phyloP scores from a whole-genome alignment of 768 basidiomycete species.

The Xerocomellus chrysenteron region DNA sequence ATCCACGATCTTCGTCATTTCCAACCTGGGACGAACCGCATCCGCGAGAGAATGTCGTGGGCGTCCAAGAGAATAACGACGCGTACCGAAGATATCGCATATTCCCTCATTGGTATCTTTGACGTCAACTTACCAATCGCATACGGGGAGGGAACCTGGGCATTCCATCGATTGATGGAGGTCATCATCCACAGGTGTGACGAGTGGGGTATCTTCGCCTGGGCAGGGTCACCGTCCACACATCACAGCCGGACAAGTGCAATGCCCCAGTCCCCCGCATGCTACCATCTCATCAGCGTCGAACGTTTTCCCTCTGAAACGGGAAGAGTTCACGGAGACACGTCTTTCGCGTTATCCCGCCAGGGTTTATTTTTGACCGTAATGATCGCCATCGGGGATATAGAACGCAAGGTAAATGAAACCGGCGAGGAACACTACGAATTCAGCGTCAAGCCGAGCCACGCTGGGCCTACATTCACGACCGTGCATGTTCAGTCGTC shows the following conservation, averaged over 20 bases:
- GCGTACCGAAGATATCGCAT: constrained; percentile 23
- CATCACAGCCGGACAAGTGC: constrained; percentile 11
- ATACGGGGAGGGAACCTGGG: constrained; percentile 19
- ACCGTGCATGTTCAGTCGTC: not conserved
- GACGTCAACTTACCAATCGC: constrained; percentile 20
- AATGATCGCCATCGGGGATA: constrained; percentile 9
- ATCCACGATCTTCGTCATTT: constrained; percentile 6
- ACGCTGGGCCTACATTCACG: constrained; percentile 5
- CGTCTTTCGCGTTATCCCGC: constrained; percentile 10
- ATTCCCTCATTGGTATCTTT: constrained; percentile 27
- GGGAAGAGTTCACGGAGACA: constrained; percentile 17
- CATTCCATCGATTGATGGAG: constrained; percentile 28
- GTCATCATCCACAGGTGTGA: constrained; percentile 21
- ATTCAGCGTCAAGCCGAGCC: constrained; percentile 10
- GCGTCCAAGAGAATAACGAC: constrained; percentile 27
- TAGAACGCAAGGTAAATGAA: not conserved
- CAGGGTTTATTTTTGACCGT: constrained; percentile 15
- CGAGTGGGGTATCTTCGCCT: constrained; percentile 26
- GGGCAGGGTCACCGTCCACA: constrained; percentile 19
- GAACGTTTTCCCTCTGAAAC: constrained; percentile 5
- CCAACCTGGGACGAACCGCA: constrained; percentile 11
- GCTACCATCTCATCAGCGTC: constrained; percentile 13
- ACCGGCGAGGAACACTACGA: not conserved
- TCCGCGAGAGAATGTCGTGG: constrained; percentile 19
- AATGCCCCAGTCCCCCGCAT: constrained; percentile 15